phyloP scores from a whole-genome alignment of 352 stramenopile genomes.

The Elongisporangium senticosum region DNA sequence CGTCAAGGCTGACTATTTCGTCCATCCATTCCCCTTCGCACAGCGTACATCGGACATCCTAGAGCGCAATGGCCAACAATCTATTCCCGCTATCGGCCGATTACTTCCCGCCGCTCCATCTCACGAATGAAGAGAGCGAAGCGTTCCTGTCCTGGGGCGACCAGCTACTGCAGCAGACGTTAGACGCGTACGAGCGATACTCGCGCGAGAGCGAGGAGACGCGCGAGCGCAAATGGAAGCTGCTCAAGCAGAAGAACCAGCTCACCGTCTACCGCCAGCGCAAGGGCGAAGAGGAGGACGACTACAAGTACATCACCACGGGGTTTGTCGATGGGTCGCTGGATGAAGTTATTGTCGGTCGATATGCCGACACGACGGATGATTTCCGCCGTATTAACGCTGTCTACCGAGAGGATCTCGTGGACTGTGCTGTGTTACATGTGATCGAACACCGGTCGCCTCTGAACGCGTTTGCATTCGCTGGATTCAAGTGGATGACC shows the following conservation, averaged over 20 bases:
- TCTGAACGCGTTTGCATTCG: conserved; percentile 27
- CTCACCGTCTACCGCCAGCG: conserved; percentile 32
- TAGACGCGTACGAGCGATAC: conserved; percentile 26
- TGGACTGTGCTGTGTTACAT: conserved; percentile 38
- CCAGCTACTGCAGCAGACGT: conserved; percentile 24
- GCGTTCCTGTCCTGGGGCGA: conserved; percentile 33
- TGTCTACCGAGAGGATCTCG: conserved; percentile 38
- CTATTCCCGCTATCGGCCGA: conserved; percentile 23
- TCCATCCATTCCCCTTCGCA: neutral
- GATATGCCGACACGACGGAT: conserved; percentile 34
- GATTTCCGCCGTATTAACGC: conserved; percentile 33
- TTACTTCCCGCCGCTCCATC: conserved; percentile 28
- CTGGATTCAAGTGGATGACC: conserved; percentile 48
- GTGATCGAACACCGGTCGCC: conserved; percentile 21
- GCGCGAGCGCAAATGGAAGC: conserved; percentile 32
- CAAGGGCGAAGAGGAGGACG: conserved; percentile 14
- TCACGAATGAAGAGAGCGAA: conserved; percentile 17
- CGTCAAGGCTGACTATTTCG: neutral
- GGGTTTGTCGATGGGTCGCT: conserved; percentile 28
- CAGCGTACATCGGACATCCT: neutral
- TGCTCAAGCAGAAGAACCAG: conserved; percentile 28
- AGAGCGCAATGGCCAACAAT: neutral
- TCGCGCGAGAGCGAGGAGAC: conserved; percentile 27
- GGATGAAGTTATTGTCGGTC: conserved; percentile 35
- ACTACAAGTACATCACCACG: conserved; percentile 30